Evolutionary conservation across 2,329 filamentous ascomycete species (phyloP).

Genomic region (Chrysoporthe cubensis): DNA sequence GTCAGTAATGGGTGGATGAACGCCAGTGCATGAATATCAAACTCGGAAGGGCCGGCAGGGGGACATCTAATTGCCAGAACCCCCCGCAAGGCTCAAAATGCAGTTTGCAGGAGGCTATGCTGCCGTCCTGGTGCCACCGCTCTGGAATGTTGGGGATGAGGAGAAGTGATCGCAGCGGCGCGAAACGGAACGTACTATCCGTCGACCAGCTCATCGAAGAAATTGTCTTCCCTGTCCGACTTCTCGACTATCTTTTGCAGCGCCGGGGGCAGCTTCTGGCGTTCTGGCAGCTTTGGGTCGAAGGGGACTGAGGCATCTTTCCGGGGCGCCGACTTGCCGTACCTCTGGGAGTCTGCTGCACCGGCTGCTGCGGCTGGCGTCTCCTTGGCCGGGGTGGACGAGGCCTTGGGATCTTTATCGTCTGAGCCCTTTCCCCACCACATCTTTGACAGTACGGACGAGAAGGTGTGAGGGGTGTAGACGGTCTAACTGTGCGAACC

Average conservation of each 20-base stretch:
- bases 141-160: not conserved
- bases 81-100: not conserved
- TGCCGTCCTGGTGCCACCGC: not conserved
- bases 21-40: not conserved
- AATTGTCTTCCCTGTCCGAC: constrained; percentile 67
- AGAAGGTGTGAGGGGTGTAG: not conserved
- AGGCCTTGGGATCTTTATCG: constrained; percentile 34
- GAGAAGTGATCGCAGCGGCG: constrained; percentile 32
- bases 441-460: constrained; percentile 34
- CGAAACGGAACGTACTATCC: constrained; percentile 65
- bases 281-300: constrained; percentile 52
- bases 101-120: no score
- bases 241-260: constrained; percentile 63
- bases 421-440: constrained; percentile 46
- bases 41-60: not conserved
- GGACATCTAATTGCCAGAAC: not conserved
- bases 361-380: constrained; percentile 29
- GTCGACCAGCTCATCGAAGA: constrained; percentile 77
- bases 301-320: constrained; percentile 37
- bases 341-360: constrained; percentile 18
- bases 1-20: constrained; percentile 14
- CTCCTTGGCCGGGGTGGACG: constrained; percentile 25
- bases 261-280: constrained; percentile 56
- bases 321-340: constrained; percentile 24
- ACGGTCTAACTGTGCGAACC: not conserved